A percentile compares a stretch with the other conserved stretches of the same genome.
Conservation (phyloP, 1,284 basidiomycete genomes). For the Xerocomus amazonicus region DNA sequence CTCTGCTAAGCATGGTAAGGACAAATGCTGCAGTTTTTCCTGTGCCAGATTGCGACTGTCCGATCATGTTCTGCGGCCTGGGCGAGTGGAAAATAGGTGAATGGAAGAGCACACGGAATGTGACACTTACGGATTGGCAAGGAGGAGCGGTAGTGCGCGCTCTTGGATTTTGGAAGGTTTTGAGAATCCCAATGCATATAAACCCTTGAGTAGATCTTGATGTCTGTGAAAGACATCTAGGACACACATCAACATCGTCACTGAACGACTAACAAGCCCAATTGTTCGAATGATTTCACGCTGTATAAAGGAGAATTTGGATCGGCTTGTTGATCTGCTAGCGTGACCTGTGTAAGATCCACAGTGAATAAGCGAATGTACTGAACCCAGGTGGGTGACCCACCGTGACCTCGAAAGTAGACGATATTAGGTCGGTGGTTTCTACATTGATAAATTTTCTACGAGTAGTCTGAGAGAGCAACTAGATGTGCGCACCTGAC, state of each 20-base stretch:
- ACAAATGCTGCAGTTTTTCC: conserved; percentile 99
- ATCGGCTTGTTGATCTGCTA: conserved; percentile 96
- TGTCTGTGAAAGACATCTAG: conserved; percentile 50
- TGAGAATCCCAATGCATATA: conserved; percentile 95
- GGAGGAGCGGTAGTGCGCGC: conserved; percentile 88
- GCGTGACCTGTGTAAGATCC: conserved; percentile 75
- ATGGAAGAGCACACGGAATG: not conserved
- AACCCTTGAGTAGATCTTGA: conserved; percentile 90
- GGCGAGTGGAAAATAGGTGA: conserved; percentile 8
- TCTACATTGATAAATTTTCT: conserved; percentile 11
- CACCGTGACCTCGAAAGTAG: conserved; percentile 73
- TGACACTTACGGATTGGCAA: conserved; percentile 78
- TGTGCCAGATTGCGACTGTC: conserved; percentile 98
- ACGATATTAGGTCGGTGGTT: conserved; percentile 59
- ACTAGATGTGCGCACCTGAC: conserved; percentile 20
- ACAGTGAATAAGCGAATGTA: conserved; percentile 9
- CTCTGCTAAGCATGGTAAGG: conserved; percentile 93
- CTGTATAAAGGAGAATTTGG: conserved; percentile 95
- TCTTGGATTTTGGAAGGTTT: conserved; percentile 99
- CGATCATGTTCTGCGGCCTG: conserved; percentile 97
- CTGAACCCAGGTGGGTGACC: conserved; percentile 24
- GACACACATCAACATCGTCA: conserved; percentile 9
- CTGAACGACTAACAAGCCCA: conserved; percentile 73
- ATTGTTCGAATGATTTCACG: conserved; percentile 91
- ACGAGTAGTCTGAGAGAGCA: not conserved